Percentiles rank a stretch among this genome's conserved stretches.
These are phyloP conservation scores for Claviceps sp. DNA, from an alignment of 2,329 filamentous ascomycete genomes.

Conservation along the genomic window DNA sequence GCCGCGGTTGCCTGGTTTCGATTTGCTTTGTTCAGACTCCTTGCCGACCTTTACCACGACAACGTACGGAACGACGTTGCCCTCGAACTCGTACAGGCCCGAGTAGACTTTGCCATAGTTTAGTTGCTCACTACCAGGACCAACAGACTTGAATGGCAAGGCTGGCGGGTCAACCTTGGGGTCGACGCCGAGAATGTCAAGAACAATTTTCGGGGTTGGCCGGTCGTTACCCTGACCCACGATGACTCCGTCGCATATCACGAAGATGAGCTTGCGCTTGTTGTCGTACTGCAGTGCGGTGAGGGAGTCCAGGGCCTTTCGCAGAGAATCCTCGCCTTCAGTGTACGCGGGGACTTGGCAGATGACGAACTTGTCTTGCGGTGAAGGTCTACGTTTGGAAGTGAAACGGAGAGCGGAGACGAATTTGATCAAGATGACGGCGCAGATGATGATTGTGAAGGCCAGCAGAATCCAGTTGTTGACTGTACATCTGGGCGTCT, in stretches of 20 bases:
- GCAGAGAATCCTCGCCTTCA: slow-evolving; percentile 87
- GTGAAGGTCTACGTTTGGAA: slow-evolving; percentile 74
- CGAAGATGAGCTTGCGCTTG: slow-evolving; percentile 91
- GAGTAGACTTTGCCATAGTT: slow-evolving; percentile 99
- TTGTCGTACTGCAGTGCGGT: slow-evolving; percentile 95
- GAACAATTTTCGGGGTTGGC: slow-evolving; percentile 91
- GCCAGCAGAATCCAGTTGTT: slow-evolving; percentile 85
- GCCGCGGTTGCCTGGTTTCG: slow-evolving; percentile 93
- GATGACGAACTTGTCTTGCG: slow-evolving; percentile 97
- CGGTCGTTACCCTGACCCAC: slow-evolving; percentile 92
- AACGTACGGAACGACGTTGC: slow-evolving; percentile 91
- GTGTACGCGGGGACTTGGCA: slow-evolving; percentile 97
- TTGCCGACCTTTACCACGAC: slow-evolving; percentile 97
- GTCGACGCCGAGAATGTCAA: slow-evolving; percentile 94
- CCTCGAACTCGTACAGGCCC: slow-evolving; percentile 92
- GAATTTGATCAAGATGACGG: slow-evolving; percentile 79
- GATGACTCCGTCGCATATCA: slow-evolving; percentile 95
- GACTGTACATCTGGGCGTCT: slow-evolving; percentile 61
- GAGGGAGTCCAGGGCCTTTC: slow-evolving; percentile 86
- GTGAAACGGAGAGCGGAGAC: slow-evolving; percentile 86
- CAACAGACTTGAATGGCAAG: slow-evolving; percentile 86
- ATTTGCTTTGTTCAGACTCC: slow-evolving; percentile 79
- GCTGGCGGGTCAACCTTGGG: slow-evolving; percentile 93
- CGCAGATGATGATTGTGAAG: slow-evolving; percentile 72
- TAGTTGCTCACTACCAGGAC: slow-evolving; percentile 76